phyloP scores from a whole-genome alignment of 1,139 yeast genomes.

The Kodamaea sp. region DNA sequence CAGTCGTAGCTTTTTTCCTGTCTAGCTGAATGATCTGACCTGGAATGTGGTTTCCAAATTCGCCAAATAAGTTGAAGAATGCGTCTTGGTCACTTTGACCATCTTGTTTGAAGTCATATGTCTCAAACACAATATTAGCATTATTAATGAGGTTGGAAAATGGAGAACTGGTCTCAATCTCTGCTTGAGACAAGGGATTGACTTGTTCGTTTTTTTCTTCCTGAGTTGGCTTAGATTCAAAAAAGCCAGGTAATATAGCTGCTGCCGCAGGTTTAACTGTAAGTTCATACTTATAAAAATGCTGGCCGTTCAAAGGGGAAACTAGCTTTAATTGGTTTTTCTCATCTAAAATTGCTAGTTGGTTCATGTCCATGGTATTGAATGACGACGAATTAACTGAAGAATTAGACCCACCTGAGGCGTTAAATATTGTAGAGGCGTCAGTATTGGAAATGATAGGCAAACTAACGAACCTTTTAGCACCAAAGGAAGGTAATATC shows the following conservation, averaged over 20 bases:
- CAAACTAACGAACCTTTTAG: slow-evolving; percentile 31
- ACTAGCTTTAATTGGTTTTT: slow-evolving; percentile 41
- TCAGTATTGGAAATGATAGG: slow-evolving; percentile 19
- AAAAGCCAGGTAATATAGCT: slow-evolving; percentile 5
- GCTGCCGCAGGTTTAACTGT: slow-evolving; percentile 27
- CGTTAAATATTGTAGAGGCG: neutral
- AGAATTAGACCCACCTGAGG: neutral
- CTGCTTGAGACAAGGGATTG: slow-evolving; percentile 57
- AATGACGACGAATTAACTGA: neutral
- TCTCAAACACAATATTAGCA: slow-evolving; percentile 34
- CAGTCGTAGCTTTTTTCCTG: neutral
- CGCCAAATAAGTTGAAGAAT: slow-evolving; percentile 16
- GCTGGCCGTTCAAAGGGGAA: slow-evolving; percentile 46
- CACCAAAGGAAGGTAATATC: slow-evolving; percentile 41
- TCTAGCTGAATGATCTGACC: slow-evolving; percentile 10
- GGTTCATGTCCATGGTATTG: slow-evolving; percentile 21
- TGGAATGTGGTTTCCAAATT: slow-evolving; percentile 22
- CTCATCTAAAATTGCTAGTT: slow-evolving; percentile 39
- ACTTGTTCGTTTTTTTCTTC: slow-evolving; percentile 17
- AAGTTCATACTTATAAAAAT: slow-evolving; percentile 45
- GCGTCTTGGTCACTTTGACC: slow-evolving; percentile 6
- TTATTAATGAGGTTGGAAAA: slow-evolving; percentile 51
- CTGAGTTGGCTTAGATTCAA: neutral
- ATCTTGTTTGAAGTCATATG: slow-evolving; percentile 23
- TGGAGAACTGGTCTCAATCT: slow-evolving; percentile 65